phyloP scores from a whole-genome alignment of 1,284 basidiomycete genomes.

The Rugosomyces carneus region DNA sequence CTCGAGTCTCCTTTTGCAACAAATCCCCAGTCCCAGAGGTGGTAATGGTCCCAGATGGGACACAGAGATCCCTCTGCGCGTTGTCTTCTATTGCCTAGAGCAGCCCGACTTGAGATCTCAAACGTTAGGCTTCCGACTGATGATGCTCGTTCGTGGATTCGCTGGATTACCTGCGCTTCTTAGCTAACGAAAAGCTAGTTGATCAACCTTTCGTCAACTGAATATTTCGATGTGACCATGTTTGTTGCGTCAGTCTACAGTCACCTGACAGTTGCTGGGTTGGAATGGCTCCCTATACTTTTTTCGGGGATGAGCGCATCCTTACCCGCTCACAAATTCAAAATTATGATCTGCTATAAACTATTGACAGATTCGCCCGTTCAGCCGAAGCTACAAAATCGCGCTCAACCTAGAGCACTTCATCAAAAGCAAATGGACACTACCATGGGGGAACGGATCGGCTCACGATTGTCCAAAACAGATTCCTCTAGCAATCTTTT shows the following conservation, averaged over 20 bases:
- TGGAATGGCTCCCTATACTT: slow-evolving; percentile 29
- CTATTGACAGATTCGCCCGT: slow-evolving; percentile 24
- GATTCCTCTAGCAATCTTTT: slow-evolving; percentile 19
- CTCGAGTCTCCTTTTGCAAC: slow-evolving; percentile 55
- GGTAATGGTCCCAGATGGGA: slow-evolving; percentile 50
- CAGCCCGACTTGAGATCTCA: slow-evolving; percentile 36
- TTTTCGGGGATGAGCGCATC: slow-evolving; percentile 39
- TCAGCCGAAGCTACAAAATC: slow-evolving; percentile 23
- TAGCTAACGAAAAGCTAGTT: slow-evolving; percentile 32
- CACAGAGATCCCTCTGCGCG: slow-evolving; percentile 46
- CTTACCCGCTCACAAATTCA: slow-evolving; percentile 37
- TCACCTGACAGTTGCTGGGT: slow-evolving; percentile 35
- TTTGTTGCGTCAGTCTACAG: slow-evolving; percentile 43
- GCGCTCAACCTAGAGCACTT: slow-evolving; percentile 29
- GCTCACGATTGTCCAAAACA: neutral
- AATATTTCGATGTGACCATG: slow-evolving; percentile 41
- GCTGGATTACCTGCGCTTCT: slow-evolving; percentile 1
- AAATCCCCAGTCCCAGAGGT: slow-evolving; percentile 55
- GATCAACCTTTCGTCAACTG: slow-evolving; percentile 46
- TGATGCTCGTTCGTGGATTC: slow-evolving; percentile 39
- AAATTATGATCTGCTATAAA: slow-evolving; percentile 43
- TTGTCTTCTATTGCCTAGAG: slow-evolving; percentile 46
- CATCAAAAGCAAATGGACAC: slow-evolving; percentile 17
- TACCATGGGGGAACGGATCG: neutral
- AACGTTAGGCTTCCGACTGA: slow-evolving; percentile 42